phyloP scores from a whole-genome alignment of 257 asterid species.

The Solanum medicagineum region DNA sequence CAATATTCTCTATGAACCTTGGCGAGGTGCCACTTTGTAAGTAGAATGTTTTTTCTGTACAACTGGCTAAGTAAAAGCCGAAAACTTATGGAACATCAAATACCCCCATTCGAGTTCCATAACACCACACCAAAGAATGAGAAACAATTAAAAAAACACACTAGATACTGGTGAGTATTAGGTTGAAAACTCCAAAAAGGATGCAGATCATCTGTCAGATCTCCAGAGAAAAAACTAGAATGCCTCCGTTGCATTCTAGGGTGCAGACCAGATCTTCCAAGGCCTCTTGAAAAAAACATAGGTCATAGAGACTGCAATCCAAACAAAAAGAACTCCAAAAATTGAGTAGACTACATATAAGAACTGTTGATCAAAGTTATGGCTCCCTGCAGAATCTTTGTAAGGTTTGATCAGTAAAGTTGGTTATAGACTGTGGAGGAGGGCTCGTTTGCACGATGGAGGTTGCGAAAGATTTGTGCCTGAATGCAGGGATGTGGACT shows the following conservation, averaged over 20 bases:
- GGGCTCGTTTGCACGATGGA: slow-evolving; percentile 95
- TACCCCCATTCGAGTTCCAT: slow-evolving; percentile 48
- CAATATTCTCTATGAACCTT: slow-evolving; percentile 36
- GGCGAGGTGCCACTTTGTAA: slow-evolving; percentile 83
- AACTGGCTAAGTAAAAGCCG: slow-evolving; percentile 60
- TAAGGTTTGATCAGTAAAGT: slow-evolving; percentile 12
- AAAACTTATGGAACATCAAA: slow-evolving; percentile 31
- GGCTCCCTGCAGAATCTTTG: slow-evolving; percentile 14
- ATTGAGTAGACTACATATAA: slow-evolving; percentile 21
- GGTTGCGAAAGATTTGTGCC: slow-evolving; percentile 50
- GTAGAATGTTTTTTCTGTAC: slow-evolving; percentile 69
- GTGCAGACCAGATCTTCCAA: slow-evolving; percentile 54
- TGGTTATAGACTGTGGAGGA: slow-evolving; percentile 83
- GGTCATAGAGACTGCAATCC: slow-evolving; percentile 64
- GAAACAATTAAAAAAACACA: slow-evolving; percentile 30
- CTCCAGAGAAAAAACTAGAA: slow-evolving; percentile 37
- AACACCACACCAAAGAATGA: slow-evolving; percentile 54
- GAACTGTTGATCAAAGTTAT: slow-evolving; percentile 17
- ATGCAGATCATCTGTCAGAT: slow-evolving; percentile 48
- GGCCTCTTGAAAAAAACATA: slow-evolving; percentile 59
- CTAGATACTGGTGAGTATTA: slow-evolving; percentile 33
- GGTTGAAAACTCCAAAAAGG: slow-evolving; percentile 24
- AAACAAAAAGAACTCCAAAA: slow-evolving; percentile 30
- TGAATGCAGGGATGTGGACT: slow-evolving; percentile 36
- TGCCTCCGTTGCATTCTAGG: slow-evolving; percentile 61